Percentiles rank a stretch among this genome's conserved stretches.
Conservation (phyloP, 495 filamentous ascomycete species). For the Hypoxylon trugodes region DNA sequence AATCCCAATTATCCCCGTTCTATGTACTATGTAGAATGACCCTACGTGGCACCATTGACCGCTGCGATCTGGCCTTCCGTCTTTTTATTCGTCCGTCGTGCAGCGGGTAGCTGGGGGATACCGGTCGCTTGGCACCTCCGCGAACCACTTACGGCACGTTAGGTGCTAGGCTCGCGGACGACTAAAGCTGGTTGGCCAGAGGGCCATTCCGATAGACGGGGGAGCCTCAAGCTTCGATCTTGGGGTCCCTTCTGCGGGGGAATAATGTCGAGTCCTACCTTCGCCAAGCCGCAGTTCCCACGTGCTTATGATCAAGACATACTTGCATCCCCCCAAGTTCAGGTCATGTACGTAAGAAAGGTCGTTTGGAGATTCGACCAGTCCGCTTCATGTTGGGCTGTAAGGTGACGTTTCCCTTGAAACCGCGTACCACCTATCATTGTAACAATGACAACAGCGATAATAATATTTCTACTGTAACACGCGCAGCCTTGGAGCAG, state of each 20-base stretch:
- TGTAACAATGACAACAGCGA: slow-evolving; percentile 11
- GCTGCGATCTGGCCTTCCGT: neutral
- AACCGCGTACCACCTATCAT: slow-evolving; percentile 8
- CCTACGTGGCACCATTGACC: slow-evolving; percentile 38
- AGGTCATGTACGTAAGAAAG: neutral
- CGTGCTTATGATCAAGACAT: slow-evolving; percentile 26
- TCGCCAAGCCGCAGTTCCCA: slow-evolving; percentile 30
- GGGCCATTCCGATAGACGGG: slow-evolving; percentile 9
- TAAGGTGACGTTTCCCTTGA: too few species aligned
- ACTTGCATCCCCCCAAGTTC: slow-evolving; percentile 9
- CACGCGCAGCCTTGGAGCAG: slow-evolving; percentile 15
- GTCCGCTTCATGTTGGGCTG: neutral
- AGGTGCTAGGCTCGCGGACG: neutral
- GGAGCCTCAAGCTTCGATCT: slow-evolving; percentile 11
- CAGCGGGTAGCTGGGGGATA: slow-evolving; percentile 4
- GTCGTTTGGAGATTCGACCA: slow-evolving; percentile 3
- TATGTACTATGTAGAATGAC: too few species aligned
- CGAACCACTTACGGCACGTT: slow-evolving; percentile 14
- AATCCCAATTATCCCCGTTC: slow-evolving; percentile 1
- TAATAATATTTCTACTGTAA: slow-evolving; percentile 8
- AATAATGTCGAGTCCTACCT: slow-evolving; percentile 28
- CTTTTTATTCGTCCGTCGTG: slow-evolving; percentile 19
- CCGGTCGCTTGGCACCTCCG: slow-evolving; percentile 13
- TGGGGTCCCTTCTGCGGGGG: slow-evolving; percentile 25
- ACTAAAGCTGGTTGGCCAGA: neutral